Conservation (phyloP, 2,329 filamentous ascomycete genomes). For the Ilyonectria robusta region DNA sequence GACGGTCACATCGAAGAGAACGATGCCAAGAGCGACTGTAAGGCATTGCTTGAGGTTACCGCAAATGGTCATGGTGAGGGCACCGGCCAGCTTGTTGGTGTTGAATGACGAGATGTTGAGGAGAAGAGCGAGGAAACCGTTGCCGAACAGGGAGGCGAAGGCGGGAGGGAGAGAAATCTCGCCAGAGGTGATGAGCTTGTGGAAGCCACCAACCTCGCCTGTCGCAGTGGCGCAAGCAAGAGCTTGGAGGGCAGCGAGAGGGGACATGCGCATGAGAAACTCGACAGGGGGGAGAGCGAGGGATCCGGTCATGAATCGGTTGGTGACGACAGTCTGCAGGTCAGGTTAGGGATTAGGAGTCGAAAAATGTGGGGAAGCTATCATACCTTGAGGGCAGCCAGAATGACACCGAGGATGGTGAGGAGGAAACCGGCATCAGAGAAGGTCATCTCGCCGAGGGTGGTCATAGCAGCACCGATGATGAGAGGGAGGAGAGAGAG, state of each 20-base stretch:
- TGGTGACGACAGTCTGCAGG: constrained; percentile 70
- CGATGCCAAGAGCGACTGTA: constrained; percentile 68
- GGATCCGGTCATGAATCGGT: constrained; percentile 74
- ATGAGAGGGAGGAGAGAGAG: constrained; percentile 73
- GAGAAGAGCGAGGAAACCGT: constrained; percentile 68
- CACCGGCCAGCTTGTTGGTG: constrained; percentile 70
- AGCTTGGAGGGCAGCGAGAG: constrained; percentile 70
- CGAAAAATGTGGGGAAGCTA: constrained; percentile 12
- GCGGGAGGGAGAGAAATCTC: constrained; percentile 54
- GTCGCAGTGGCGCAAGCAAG: constrained; percentile 65
- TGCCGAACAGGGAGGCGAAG: constrained; percentile 62
- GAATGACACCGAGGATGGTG: constrained; percentile 67
- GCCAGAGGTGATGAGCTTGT: constrained; percentile 52
- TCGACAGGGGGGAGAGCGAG: constrained; percentile 71
- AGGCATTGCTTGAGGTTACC: constrained; percentile 72
- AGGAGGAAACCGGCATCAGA: constrained; percentile 70
- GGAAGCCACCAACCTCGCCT: constrained; percentile 65
- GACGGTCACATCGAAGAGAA: constrained; percentile 66
- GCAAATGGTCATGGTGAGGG: constrained; percentile 72
- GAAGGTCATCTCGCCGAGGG: constrained; percentile 74
- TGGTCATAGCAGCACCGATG: constrained; percentile 71
- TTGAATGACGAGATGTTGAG: constrained; percentile 71
- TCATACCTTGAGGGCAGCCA: constrained; percentile 68
- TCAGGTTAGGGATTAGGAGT: constrained; percentile 33
- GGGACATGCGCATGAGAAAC: constrained; percentile 74